phyloP scores from a whole-genome alignment of 179 eudicot genomes.

The Beta macrorhiza region DNA sequence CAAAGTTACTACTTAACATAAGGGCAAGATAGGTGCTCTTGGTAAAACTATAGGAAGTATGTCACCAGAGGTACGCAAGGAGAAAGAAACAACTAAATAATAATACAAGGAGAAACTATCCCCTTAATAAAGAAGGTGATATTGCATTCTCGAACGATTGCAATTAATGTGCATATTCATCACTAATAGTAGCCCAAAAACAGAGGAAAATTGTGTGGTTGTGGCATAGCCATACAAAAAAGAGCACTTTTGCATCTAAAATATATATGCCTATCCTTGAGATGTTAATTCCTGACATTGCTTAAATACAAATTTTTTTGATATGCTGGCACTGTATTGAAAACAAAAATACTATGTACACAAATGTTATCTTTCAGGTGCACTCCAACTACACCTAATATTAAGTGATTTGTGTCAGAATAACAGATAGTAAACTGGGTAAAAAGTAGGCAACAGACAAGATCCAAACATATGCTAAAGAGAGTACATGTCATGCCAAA shows the following conservation, averaged over 20 bases:
- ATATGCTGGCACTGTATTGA: not conserved
- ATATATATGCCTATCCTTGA: not conserved
- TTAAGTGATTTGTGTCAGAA: not conserved
- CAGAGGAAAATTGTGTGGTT: not conserved
- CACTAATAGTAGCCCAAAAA: not conserved
- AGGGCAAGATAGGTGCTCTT: not conserved
- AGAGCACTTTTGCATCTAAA: not conserved
- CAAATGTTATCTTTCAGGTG: not conserved
- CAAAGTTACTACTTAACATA: not conserved
- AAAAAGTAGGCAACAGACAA: not conserved
- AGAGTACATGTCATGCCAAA: not conserved
- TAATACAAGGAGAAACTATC: not conserved
- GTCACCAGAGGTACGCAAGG: not conserved
- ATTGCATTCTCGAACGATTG: not conserved
- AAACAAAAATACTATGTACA: not conserved
- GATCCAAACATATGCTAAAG: not conserved
- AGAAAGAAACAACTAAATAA: not conserved
- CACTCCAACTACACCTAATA: not conserved
- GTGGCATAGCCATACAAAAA: conserved; percentile 1
- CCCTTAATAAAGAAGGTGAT: not conserved
- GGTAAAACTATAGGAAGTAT: not conserved
- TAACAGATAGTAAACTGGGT: not conserved
- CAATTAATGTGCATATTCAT: not conserved
- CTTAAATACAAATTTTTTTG: not conserved
- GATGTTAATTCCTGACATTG: not conserved